Evolutionary conservation across 176 grass and related monocot genomes (phyloP).

Genomic region (Panicum miliaceum): DNA sequence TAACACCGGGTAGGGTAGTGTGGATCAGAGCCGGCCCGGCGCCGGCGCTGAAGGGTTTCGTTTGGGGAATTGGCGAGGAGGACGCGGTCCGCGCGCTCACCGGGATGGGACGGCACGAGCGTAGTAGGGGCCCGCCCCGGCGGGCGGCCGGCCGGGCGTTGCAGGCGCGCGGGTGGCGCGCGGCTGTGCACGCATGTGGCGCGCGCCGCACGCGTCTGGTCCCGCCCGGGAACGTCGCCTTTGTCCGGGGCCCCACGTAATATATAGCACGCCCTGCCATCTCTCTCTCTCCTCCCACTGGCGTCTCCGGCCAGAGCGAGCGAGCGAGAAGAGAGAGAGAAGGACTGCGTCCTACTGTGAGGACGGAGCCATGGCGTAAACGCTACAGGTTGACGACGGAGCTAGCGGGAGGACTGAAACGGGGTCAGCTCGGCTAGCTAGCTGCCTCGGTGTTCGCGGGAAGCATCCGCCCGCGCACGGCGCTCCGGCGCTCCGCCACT

Average conservation of each 20-base stretch:
- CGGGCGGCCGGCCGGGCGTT: neutral
- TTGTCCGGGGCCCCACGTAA: conserved; percentile 40
- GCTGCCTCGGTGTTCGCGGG: neutral
- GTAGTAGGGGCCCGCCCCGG: conserved; percentile 2
- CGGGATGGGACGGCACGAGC: conserved; percentile 37
- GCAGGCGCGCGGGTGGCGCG: neutral
- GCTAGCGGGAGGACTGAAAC: neutral
- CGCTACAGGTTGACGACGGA: neutral
- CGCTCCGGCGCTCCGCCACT: neutral
- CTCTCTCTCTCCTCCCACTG: neutral
- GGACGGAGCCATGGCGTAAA: neutral
- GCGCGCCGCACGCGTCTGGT: conserved; percentile 29
- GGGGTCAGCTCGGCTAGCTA: neutral
- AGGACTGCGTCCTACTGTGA: conserved; percentile 37
- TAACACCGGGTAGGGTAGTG: too few relatives aligned
- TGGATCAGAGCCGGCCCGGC: neutral
- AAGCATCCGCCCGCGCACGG: neutral
- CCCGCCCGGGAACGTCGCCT: conserved; percentile 48
- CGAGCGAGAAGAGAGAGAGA: neutral
- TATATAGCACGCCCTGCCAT: neutral
- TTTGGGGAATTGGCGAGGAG: neutral
- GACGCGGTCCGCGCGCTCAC: neutral
- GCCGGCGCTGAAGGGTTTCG: neutral
- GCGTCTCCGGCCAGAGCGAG: neutral
- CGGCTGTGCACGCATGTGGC: neutral